Evolutionary conservation across 305 asterid species (phyloP), one percentile per base, ranked within the genome.

Genomic region (Fraxinus latifolia): DNA sequence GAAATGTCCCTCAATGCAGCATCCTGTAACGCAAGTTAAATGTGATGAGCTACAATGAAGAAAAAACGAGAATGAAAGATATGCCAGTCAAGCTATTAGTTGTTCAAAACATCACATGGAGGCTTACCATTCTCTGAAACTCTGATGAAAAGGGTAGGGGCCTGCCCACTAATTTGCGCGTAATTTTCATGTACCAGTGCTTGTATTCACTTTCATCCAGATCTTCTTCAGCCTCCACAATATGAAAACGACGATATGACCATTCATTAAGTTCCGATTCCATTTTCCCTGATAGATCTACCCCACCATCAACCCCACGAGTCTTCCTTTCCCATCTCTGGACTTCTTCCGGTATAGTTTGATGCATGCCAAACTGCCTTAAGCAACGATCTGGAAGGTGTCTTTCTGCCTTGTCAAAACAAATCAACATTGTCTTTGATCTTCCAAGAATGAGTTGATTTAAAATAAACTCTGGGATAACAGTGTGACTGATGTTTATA

Each of bases 351-450:
- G 97, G 97, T 47, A 95, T 83, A 8, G 92, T 89, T 83, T 94
- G 99, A 68, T 81, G 95, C 97, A 94, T 90, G 81, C 97, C 97
- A 79, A 94, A 95, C 81, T 94, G 99, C 83, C 97, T 91, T 74
- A 95, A 80, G 91, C 97, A 92, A 70, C 96, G 99, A 86, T 95
- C 98, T 5, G 99, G 97, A 53, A 95, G 97, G 92, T 95, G 99
- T 29, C 99, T 84, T 85, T 94, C 98, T 44, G 99, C 98, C 88
- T 95, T 95, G 87, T 94, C 98, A 81, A 92, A 95, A 85, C 99
- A 94, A 86, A 95, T 90, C 87, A 95, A 81, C 98, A 94, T 95
- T 17, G 98, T 95, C 91, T 92, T 95, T 31, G 99, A 91, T 83
- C 97, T 88, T 83, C 99, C 98, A 23, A 95, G 96, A 83, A 93